Conservation (phyloP, 495 filamentous ascomycete genomes). For the Neurospora africana region DNA sequence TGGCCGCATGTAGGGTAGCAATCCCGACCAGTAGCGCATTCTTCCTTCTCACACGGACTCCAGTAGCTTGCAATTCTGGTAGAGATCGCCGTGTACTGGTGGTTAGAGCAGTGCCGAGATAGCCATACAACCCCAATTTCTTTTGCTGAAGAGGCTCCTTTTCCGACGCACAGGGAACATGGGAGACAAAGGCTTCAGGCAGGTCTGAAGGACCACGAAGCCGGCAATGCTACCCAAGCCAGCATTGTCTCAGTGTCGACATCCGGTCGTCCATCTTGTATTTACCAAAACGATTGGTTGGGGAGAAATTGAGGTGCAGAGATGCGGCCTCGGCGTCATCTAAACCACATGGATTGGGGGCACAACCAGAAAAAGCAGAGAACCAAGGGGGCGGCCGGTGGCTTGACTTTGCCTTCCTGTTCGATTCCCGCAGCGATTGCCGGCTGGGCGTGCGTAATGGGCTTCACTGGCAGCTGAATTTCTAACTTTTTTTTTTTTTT, state of each 20-base stretch:
- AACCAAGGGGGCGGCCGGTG: not conserved
- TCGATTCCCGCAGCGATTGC: not conserved
- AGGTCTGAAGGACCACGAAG: not conserved
- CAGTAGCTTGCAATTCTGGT: not conserved
- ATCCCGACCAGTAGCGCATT: not conserved
- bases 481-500: not conserved
- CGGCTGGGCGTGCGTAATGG: not conserved
- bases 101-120: not conserved
- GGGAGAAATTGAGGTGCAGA: not conserved
- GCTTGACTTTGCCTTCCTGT: not conserved
- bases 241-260: not conserved
- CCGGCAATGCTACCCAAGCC: not conserved
- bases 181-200: not conserved
- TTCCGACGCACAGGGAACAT: not conserved
- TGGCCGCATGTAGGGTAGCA: not conserved
- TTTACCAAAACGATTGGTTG: not conserved
- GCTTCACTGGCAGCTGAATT: not conserved
- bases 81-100: not conserved
- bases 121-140: not conserved
- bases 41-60: not conserved
- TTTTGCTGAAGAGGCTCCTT: not conserved
- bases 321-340: not conserved
- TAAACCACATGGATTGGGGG: not conserved
- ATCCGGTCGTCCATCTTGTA: not conserved
- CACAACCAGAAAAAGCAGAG: not conserved